Conservation (phyloP, 495 filamentous ascomycete species). For the Acidomyces sp. region DNA sequence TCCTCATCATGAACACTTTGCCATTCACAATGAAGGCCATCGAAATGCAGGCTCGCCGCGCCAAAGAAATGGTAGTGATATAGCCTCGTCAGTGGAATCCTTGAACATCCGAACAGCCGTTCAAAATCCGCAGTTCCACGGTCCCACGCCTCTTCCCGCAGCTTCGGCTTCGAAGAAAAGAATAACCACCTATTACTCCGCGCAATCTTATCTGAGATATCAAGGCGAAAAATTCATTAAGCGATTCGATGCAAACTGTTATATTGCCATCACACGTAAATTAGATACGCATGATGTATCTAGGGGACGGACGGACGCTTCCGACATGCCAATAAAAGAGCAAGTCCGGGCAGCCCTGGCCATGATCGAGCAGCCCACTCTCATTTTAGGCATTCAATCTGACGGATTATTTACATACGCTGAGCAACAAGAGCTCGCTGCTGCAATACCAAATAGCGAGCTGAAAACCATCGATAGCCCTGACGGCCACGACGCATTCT, state of each 20-base stretch:
- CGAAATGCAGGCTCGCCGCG: conserved; percentile 38
- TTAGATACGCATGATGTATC: conserved; percentile 97
- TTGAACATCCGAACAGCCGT: conserved; percentile 24
- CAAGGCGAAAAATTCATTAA: conserved; percentile 94
- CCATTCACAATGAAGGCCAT: conserved; percentile 93
- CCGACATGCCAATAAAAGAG: conserved; percentile 15
- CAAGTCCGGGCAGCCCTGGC: conserved; percentile 61
- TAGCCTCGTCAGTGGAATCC: conserved; percentile 16
- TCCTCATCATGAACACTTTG: conserved; percentile 72
- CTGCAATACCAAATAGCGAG: conserved; percentile 62
- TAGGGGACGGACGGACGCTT: conserved; percentile 43
- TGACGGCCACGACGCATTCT: conserved; percentile 92
- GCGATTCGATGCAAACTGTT: conserved; percentile 95
- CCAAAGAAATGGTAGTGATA: conserved; percentile 8
- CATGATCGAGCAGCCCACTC: conserved; percentile 69
- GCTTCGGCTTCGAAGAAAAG: conserved; percentile 26
- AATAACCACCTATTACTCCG: conserved; percentile 83
- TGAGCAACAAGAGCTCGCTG: conserved; percentile 83
- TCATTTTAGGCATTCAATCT: conserved; percentile 85
- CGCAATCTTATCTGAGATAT: conserved; percentile 95
- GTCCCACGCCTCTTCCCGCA: conserved; percentile 35
- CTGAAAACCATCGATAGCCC: conserved; percentile 79
- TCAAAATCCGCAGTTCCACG: conserved; percentile 69
- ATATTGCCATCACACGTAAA: conserved; percentile 96
- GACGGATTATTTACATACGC: conserved; percentile 95